Evolutionary conservation across 2,329 filamentous ascomycete species (phyloP), one percentile per base, ranked within the genome.

Genomic region (Diaporthe sp.): DNA sequence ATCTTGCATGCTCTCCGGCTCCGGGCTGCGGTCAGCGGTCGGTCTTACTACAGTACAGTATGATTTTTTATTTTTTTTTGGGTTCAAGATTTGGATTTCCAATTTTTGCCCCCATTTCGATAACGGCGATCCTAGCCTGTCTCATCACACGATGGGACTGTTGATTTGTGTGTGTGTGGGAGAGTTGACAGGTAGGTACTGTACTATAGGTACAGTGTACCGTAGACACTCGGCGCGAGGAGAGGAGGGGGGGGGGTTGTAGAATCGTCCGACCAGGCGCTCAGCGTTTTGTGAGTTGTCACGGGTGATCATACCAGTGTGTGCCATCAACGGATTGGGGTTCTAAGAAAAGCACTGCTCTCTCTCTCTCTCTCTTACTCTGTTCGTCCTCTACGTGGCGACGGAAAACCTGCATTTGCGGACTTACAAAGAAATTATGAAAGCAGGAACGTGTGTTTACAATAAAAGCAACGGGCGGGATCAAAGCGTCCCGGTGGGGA

Each of bases 1-100:
- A 68, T 68, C 62, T 68, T 68, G 62, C 62, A 68, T 68, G 61
- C 44, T 53, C 42, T 51, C 62, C 44, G 62, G 62, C 44, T 68
- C 62, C 62, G 44, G 19, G 44, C 31, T 51, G 62, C 44, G 44
- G 44, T 68, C 44, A 53, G 65, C 65, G 46, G 31, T 19, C 19
- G 34, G 34, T 34, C 34, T 34, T 34, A 34, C 34, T 34, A 34
- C 34, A 34, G 34, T 8, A 34, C 34, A 8, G 34, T 34, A 34
- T 7, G 4, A 8, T 17, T 31, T 5, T 1, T 31, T 31, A 6
- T 31, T 4, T 4, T 34, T 34, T 46, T 22, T 31, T 53, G 65
- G 65, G 65, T 53, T 39, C 46, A 34, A 53, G 15, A 39, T 39
- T 68, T 53, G 46, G 4, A 53, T 53, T 68, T 28, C 15, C 8